A percentile compares a stretch with the other conserved stretches of the same genome.
phyloP scores from a whole-genome alignment of 352 stramenopile species.

The Pseudoperonospora humuli region DNA sequence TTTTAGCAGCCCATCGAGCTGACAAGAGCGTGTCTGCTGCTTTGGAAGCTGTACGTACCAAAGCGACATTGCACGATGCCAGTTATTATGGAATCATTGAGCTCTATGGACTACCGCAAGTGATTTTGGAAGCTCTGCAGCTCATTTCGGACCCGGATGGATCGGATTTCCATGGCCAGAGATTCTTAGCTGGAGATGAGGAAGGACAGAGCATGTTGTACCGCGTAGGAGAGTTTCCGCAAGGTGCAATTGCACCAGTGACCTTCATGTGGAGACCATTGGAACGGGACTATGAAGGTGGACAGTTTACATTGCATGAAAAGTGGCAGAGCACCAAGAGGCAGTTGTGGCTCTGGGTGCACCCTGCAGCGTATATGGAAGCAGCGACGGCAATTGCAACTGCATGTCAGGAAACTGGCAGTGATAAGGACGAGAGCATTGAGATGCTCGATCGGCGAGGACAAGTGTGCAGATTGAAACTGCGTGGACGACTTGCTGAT shows the following conservation, averaged over 20 bases:
- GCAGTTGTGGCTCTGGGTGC: slow-evolving; percentile 76
- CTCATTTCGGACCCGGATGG: slow-evolving; percentile 56
- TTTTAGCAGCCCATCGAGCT: slow-evolving; percentile 33
- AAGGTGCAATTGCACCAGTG: slow-evolving; percentile 57
- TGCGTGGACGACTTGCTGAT: slow-evolving; percentile 46
- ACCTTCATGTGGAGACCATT: slow-evolving; percentile 69
- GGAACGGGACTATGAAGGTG: slow-evolving; percentile 17
- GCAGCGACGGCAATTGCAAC: slow-evolving; percentile 45
- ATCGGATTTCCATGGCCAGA: slow-evolving; percentile 51
- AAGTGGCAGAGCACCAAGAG: slow-evolving; percentile 43
- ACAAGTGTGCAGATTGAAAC: slow-evolving; percentile 50
- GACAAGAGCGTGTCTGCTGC: slow-evolving; percentile 65
- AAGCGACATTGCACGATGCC: slow-evolving; percentile 44
- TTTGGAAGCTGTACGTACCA: slow-evolving; percentile 44
- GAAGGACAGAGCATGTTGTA: slow-evolving; percentile 54
- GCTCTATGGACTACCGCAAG: slow-evolving; percentile 45
- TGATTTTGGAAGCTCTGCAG: slow-evolving; percentile 54
- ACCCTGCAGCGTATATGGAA: slow-evolving; percentile 68
- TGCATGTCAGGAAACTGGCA: slow-evolving; percentile 41
- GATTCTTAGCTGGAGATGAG: slow-evolving; percentile 40
- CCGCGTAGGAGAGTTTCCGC: slow-evolving; percentile 43
- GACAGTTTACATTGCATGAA: slow-evolving; percentile 27
- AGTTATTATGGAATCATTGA: slow-evolving; percentile 67
- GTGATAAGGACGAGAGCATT: slow-evolving; percentile 35
- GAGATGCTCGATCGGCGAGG: slow-evolving; percentile 64